Conservation (phyloP, 352 stramenopile species). For the Lagenidium giganteum region DNA sequence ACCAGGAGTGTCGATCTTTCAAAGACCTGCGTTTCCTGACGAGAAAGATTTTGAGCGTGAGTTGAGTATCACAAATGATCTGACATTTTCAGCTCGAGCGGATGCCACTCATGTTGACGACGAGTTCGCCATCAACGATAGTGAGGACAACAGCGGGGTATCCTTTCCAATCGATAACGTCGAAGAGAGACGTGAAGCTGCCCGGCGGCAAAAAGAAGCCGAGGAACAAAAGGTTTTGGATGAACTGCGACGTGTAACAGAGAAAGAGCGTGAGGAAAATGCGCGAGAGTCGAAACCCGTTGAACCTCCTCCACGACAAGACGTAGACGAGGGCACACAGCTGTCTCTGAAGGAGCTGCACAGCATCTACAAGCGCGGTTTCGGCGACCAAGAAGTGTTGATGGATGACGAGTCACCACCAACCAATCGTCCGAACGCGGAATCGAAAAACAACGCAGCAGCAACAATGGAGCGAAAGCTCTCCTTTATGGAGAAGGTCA, state of each 20-base stretch:
- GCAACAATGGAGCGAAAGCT: neutral
- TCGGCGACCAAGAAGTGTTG: slow-evolving; percentile 49
- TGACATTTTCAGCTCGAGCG: slow-evolving; percentile 28
- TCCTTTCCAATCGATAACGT: too few relatives aligned
- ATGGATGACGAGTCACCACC: slow-evolving; percentile 24
- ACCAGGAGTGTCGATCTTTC: slow-evolving; percentile 13
- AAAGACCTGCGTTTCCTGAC: slow-evolving; percentile 30
- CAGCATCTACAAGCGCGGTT: slow-evolving; percentile 59
- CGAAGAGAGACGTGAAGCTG: too few relatives aligned
- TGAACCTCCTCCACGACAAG: neutral
- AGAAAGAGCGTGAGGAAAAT: slow-evolving; percentile 7
- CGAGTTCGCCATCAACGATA: slow-evolving; percentile 1
- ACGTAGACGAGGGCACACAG: slow-evolving; percentile 2
- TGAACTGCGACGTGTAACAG: slow-evolving; percentile 4
- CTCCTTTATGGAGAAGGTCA: slow-evolving; percentile 36
- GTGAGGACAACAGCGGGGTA: slow-evolving; percentile 16
- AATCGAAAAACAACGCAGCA: neutral
- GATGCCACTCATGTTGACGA: neutral
- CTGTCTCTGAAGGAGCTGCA: slow-evolving; percentile 49
- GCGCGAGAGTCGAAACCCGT: neutral
- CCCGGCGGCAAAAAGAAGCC: too few relatives aligned
- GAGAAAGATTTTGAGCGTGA: slow-evolving; percentile 44
- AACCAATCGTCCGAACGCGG: neutral
- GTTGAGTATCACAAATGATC: slow-evolving; percentile 21
- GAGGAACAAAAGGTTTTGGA: slow-evolving; percentile 2